Base-by-base conservation (phyloP, 768 basidiomycete species). In the Termitomyces sp. region DNA sequence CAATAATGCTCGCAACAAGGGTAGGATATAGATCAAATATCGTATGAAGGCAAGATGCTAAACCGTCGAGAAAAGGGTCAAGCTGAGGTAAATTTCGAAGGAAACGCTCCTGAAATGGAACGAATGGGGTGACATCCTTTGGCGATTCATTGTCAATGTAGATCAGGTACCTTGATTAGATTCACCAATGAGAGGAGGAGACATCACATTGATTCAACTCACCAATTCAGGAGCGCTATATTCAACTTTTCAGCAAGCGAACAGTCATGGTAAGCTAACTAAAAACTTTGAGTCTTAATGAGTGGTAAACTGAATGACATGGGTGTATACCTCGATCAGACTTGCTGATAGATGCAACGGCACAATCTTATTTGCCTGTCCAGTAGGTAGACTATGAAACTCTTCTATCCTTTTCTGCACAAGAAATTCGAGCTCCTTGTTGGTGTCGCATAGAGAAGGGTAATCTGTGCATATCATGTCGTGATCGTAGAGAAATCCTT, bases 181-280 rank as follows among this genome's bases (percentile, higher is more conserved):
- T 7, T 18, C 6, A 18, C 38, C 6, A 1, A 1, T 22, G 3
- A 5, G 6, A 12, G 2, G 2, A 16, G 13, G 24, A 4, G 8
- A 20, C 26, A 48, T n/a, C 24, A 32, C 2, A 46, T n/a, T n/a
- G 10, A 18, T 7, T 3, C 7, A 0, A 42, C 12, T 3, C 47
- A 67, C 66, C 65, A 67, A 13, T 61, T 63, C 54, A 60, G 64
- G 2, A 66, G 32, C 3, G 59, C 63, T 18, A 65, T 54, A 7
- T 56, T 43, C 20, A 45, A 51, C 38, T 66, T 66, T 32, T 61
- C 61, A 18, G 53, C 58, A 10, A 68, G 58, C 2, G 63, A 58
- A 44, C 56, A 59, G 2, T 53, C 53, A 13, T 53, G 48, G 51
- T 63, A 68, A 1, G 22, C 22, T 24, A 63, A 56, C 66, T 67